These are phyloP conservation scores for Dictyostelium gargantuum DNA, from an alignment of 208 protist species.

Conservation along the genomic window DNA sequence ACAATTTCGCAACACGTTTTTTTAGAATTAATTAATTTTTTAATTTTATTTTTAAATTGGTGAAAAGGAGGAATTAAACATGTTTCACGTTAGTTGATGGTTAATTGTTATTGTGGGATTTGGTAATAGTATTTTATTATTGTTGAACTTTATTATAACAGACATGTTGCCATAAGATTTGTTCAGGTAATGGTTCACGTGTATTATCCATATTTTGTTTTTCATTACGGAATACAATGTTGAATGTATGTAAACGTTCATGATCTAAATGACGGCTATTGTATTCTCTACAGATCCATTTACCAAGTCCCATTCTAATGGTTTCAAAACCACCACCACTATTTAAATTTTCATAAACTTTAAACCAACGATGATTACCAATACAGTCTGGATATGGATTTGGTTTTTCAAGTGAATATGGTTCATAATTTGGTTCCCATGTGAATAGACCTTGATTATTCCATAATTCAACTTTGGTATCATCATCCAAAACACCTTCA, in stretches of 20 bases:
- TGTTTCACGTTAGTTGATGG: too few species aligned
- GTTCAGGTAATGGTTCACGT: neutral
- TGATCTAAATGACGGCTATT: neutral
- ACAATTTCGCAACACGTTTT: too few species aligned
- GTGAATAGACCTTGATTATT: conserved; percentile 21
- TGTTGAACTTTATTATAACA: conserved; percentile 33
- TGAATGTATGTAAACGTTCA: conserved; percentile 3
- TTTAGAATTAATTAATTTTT: too few species aligned
- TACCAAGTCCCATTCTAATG: conserved; percentile 21
- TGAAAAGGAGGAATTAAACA: too few species aligned
- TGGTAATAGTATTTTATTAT: too few species aligned
- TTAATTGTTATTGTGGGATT: too few species aligned
- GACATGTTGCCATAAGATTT: conserved; percentile 26
- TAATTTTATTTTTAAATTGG: too few species aligned
- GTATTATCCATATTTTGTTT: conserved; percentile 23
- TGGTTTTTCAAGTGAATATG: conserved; percentile 32
- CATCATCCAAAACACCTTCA: conserved; percentile 36
- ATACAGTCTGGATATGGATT: conserved; percentile 43
- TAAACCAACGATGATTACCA: conserved; percentile 60
- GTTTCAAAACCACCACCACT: neutral
- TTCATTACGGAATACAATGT: conserved; percentile 50
- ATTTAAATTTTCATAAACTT: conserved; percentile 50
- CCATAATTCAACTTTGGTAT: neutral
- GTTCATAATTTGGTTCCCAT: conserved; percentile 11
- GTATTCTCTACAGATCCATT: conserved; percentile 39